Evolutionary conservation across 2,329 filamentous ascomycete species (phyloP), one percentile per base, ranked within the genome.

Genomic region (Aspergillus fumigatus): DNA sequence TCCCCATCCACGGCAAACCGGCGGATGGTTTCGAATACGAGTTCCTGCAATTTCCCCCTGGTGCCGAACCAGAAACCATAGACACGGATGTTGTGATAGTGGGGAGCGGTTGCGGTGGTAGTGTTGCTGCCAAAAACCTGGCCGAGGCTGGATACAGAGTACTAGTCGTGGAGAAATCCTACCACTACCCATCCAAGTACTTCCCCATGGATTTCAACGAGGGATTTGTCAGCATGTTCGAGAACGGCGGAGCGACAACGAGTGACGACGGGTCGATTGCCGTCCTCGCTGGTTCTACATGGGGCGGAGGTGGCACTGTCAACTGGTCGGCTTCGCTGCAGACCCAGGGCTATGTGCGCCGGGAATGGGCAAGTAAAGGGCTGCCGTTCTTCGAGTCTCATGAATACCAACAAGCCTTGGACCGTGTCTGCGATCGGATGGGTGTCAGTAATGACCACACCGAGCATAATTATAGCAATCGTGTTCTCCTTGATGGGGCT

Each of bases 81-180:
- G 84, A 91, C 53, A 88, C 89, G 0, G 93, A 97, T 70, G 85
- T 96, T 0, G 84, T 96, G 43, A 86, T 97, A 56, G 82, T 97
- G 21, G 92, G 92, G 2, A 94, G 89, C 40, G 92, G 92, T 27
- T 95, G 90, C 65, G 92, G 92, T 60, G 92, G 89, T 43, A 90
- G 82, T 9, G 91, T 96, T 0, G 84, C 82, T 38, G 92, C 92
- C 25, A 92, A 92, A 72, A 88, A 89, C 51, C 77, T 96, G 1
- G 84, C 92, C 9, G 87, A 92, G 72, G 88, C 87, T 1, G 90
- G 89, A 3, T 80, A 89, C 61, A 79, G 80, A 21, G 90, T 96
- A 27, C 71, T 96, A 3, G 89, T 97, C 0, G 86, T 91, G 3
- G 91, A 95, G 63, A 94, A 94, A 70, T 84, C 84, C 1, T 91